Evolutionary conservation across 345 rosid species (phyloP).

Genomic region (Acer campestre): DNA sequence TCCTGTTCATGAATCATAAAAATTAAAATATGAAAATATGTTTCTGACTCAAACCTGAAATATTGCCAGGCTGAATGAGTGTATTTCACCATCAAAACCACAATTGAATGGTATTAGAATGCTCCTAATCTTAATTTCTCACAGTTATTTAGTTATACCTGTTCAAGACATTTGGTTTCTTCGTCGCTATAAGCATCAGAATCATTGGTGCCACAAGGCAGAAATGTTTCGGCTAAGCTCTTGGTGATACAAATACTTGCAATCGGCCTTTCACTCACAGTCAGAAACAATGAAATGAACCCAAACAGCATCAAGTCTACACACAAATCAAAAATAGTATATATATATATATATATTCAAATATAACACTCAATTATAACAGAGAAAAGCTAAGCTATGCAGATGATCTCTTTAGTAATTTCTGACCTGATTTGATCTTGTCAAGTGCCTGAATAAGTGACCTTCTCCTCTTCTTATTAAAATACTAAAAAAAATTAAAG

Average conservation of each 20-base stretch:
- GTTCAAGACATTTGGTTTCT: constrained; percentile 48
- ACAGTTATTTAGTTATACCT: constrained; percentile 5
- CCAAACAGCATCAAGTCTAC: constrained; percentile 81
- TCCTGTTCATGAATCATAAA: not conserved
- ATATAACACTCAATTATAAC: not conserved
- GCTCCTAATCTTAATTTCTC: too few species aligned
- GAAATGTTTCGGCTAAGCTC: constrained; percentile 41
- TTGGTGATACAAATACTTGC: constrained; percentile 63
- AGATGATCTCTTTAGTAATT: not conserved
- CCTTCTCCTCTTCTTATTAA: constrained; percentile 50
- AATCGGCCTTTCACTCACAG: constrained; percentile 53
- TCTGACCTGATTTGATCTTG: constrained; percentile 77
- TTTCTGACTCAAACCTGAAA: too few species aligned
- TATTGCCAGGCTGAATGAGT: too few species aligned
- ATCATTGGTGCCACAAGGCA: constrained; percentile 45
- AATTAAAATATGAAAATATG: not conserved
- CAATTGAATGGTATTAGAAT: too few species aligned
- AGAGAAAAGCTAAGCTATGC: not conserved
- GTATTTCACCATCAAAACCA: too few species aligned
- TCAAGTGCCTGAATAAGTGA: constrained; percentile 73
- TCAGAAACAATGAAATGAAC: constrained; percentile 72
- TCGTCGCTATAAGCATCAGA: constrained; percentile 32
- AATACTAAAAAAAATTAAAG: constrained; percentile 40
- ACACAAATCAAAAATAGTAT: not conserved
- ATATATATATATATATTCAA: too few species aligned